A percentile compares a stretch with the other conserved stretches of the same genome.
Conservation (phyloP, 352 stramenopile species). For the Aphanomyces stellatus region DNA sequence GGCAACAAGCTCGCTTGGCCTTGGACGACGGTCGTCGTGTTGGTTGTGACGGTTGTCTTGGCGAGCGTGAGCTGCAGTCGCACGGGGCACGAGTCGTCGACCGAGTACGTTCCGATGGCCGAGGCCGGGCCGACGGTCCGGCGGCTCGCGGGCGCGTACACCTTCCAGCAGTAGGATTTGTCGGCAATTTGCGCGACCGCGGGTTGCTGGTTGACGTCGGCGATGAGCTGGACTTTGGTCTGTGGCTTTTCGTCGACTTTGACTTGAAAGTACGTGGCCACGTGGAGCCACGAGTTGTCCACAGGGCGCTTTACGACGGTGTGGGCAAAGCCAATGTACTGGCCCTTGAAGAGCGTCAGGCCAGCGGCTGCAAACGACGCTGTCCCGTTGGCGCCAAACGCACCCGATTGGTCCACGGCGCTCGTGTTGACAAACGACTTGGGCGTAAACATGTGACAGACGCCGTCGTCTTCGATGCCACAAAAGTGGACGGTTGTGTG, state of each 20-base stretch:
- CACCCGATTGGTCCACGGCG: not conserved
- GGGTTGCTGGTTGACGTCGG: too few species aligned
- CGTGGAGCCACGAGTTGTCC: not conserved
- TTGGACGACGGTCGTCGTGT: not conserved
- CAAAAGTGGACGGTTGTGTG: slow-evolving; percentile 12
- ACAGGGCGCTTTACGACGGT: not conserved
- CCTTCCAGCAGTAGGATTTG: slow-evolving; percentile 19
- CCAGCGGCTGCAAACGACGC: not conserved
- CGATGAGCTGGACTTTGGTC: too few species aligned
- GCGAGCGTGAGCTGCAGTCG: not conserved
- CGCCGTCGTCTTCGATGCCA: slow-evolving; percentile 1
- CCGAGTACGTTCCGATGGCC: slow-evolving; percentile 1
- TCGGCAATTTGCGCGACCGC: not conserved
- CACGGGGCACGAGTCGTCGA: slow-evolving; percentile 9
- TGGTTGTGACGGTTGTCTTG: not conserved
- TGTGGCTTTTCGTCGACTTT: slow-evolving; percentile 14
- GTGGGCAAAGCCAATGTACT: slow-evolving; percentile 17
- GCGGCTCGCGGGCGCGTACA: not conserved
- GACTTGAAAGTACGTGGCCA: slow-evolving; percentile 14
- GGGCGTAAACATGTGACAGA: slow-evolving; percentile 15
- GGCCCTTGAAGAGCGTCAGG: not conserved
- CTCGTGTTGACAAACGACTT: not conserved
- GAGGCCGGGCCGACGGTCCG: not conserved
- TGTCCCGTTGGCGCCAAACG: not conserved
- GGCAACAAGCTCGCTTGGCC: not conserved